Percentiles rank a stretch among this genome's conserved stretches.
Evolutionary conservation across 176 grass and related monocot species (phyloP).

Genomic region (Zizania latifolia): DNA sequence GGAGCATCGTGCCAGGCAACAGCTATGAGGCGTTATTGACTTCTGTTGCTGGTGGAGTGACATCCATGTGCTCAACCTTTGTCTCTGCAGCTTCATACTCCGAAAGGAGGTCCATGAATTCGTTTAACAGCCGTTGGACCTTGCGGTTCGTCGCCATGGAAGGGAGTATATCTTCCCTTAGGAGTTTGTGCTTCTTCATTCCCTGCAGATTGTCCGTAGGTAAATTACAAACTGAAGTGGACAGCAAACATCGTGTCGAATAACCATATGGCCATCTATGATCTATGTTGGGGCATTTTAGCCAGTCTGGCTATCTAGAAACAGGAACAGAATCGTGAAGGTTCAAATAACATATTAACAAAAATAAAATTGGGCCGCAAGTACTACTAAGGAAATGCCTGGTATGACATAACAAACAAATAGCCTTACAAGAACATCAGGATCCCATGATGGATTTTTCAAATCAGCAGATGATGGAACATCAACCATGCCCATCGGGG

Average conservation of each 20-base stretch:
- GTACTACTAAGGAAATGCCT: no score
- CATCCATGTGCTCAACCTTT: slow-evolving; percentile 40
- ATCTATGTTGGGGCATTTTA: no score
- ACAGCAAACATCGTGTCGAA: no score
- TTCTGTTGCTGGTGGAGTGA: neutral
- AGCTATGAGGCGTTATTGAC: neutral
- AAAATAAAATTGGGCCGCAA: no score
- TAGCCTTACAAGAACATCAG: slow-evolving; percentile 75
- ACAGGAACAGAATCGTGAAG: no score
- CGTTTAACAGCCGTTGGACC: slow-evolving; percentile 81
- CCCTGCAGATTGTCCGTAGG: slow-evolving; percentile 43
- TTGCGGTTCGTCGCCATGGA: slow-evolving; percentile 88
- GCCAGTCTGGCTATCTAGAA: no score
- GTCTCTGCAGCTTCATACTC: slow-evolving; percentile 52
- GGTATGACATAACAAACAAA: neutral
- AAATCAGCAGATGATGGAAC: slow-evolving; percentile 25
- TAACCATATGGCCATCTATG: no score
- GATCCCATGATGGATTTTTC: slow-evolving; percentile 64
- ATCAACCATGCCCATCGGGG: slow-evolving; percentile 52
- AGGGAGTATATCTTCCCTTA: slow-evolving; percentile 82
- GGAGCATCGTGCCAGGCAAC: no score
- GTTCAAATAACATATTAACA: no score
- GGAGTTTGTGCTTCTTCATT: slow-evolving; percentile 84
- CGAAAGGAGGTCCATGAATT: slow-evolving; percentile 88
- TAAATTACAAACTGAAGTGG: neutral